Percentiles rank a stretch among this genome's conserved stretches.
Conservation (phyloP, 2,329 filamentous ascomycete species). For the Fusarium sarcochroum region DNA sequence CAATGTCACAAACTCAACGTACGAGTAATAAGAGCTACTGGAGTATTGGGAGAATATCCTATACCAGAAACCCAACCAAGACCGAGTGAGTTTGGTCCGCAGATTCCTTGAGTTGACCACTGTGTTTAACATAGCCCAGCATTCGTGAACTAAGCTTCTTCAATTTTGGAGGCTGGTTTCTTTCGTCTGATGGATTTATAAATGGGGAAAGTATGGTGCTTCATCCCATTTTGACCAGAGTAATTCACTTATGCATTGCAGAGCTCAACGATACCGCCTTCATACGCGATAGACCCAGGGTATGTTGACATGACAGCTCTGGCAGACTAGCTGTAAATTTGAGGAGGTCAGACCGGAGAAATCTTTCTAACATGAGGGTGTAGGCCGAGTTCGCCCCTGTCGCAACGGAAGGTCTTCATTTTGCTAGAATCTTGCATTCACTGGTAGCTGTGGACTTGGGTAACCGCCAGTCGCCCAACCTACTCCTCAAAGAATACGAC, state of each 20-base stretch:
- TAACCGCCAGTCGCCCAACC: constrained; percentile 3
- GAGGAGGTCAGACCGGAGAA: too few relatives aligned
- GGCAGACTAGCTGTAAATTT: rapidly evolving
- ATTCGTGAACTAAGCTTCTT: constrained; percentile 14
- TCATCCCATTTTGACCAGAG: too few relatives aligned
- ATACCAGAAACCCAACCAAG: neutral
- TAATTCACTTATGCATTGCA: neutral
- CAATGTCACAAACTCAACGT: constrained; percentile 18
- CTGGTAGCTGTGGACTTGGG: constrained; percentile 27
- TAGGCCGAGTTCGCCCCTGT: neutral
- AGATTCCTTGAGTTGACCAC: too few relatives aligned
- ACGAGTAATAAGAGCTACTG: constrained; percentile 6
- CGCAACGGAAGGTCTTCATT: constrained; percentile 20
- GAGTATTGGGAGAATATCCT: constrained; percentile 11
- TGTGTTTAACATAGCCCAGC: neutral
- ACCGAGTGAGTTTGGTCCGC: neutral
- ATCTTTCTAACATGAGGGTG: rapidly evolving
- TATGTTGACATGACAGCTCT: rapidly evolving
- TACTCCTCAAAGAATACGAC: constrained; percentile 4
- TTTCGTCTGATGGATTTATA: constrained; percentile 10
- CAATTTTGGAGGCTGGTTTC: constrained; percentile 9
- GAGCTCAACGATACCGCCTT: neutral
- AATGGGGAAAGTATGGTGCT: neutral
- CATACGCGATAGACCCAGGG: neutral
- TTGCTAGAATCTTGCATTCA: constrained; percentile 21